These are phyloP conservation scores for Gymnopus androsaceus DNA, from an alignment of 1,284 basidiomycete species.

Conservation along the genomic window DNA sequence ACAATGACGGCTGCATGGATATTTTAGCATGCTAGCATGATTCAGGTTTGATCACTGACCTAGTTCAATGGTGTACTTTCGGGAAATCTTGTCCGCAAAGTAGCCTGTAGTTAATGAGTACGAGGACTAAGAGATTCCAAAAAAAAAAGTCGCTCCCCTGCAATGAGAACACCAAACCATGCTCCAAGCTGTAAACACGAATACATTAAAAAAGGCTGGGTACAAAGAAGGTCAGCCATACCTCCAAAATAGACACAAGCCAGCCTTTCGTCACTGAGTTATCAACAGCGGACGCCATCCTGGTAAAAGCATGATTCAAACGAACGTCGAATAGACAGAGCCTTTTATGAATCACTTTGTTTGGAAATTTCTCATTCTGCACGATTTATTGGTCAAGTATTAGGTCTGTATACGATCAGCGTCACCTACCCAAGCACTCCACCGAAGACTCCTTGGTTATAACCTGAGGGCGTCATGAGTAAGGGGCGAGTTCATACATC, in stretches of 20 bases:
- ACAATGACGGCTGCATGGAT: slow-evolving; percentile 59
- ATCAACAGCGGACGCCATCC: slow-evolving; percentile 56
- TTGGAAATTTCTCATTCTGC: slow-evolving; percentile 59
- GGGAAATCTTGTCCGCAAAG: slow-evolving; percentile 69
- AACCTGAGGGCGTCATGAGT: no score
- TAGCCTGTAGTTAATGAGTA: slow-evolving; percentile 44
- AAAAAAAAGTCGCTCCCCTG: slow-evolving; percentile 34
- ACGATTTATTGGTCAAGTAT: slow-evolving; percentile 3
- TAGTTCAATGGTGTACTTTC: slow-evolving; percentile 70
- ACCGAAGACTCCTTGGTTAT: slow-evolving; percentile 78
- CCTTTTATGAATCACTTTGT: slow-evolving; percentile 16
- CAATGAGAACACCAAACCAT: slow-evolving; percentile 71
- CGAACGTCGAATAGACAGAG: no score
- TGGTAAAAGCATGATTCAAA: slow-evolving; percentile 17
- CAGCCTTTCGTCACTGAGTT: slow-evolving; percentile 51
- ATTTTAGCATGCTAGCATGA: neutral
- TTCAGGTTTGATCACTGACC: slow-evolving; percentile 39
- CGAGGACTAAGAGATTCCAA: neutral
- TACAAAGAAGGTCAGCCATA: no score
- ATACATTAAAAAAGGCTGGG: no score
- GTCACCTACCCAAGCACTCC: slow-evolving; percentile 56
- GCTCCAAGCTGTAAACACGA: no score
- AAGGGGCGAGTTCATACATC: no score
- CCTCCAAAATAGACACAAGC: slow-evolving; percentile 71
- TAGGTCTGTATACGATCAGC: no score